Evolutionary conservation across 257 asterid species (phyloP), one percentile per base, ranked within the genome.

Genomic region (Haberlea rhodopensis): DNA sequence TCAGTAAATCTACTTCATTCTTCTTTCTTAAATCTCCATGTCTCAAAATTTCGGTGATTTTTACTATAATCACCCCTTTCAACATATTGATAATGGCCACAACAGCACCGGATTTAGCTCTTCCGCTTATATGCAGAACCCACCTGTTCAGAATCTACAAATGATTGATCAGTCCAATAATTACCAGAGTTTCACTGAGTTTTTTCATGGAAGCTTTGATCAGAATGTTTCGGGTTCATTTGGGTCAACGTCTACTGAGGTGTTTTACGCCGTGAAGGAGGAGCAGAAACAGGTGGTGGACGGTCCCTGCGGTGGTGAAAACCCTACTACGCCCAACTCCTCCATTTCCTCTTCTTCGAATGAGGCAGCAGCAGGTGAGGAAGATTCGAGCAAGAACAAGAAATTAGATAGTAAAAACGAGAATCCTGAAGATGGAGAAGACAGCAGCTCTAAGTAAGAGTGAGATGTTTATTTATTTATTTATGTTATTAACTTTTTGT

Each of bases 331-430:
- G 31, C 85, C 91, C 0, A 85, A 79, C 76, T 83, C 95, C 4
- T 85, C 94, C 24, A 76, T 81, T 56, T 82, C 95, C 2, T 82
- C 85, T 24, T 81, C 86, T 10, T 87, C 95, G 0, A 77, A 78
- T 0, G 95, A 83, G 76, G 90, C 82, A 3, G 77, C 67, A 0
- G 76, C 68, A 1, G 84, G 53, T 2, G 80, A 77, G 11, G 88
- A 85, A 20, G 80, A 78, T 37, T 72, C 80, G 0, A 73, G 51
- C 67, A 82, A 85, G 82, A 66, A 55, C n/a, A 76, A 71, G 72
- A 74, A 63, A 29, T 4, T 20, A 43, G 88, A 72, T 24, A 65
- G 71, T 26, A 68, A 62, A 63, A 75, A 74, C 69, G 80, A 55
- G 68, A 60, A 63, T 53, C 69, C 55, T 19, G 87, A 73, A 68